Evolutionary conservation across 2,329 filamentous ascomycete species (phyloP), one percentile per base, ranked within the genome.

Genomic region (Fusarium subglutinans): DNA sequence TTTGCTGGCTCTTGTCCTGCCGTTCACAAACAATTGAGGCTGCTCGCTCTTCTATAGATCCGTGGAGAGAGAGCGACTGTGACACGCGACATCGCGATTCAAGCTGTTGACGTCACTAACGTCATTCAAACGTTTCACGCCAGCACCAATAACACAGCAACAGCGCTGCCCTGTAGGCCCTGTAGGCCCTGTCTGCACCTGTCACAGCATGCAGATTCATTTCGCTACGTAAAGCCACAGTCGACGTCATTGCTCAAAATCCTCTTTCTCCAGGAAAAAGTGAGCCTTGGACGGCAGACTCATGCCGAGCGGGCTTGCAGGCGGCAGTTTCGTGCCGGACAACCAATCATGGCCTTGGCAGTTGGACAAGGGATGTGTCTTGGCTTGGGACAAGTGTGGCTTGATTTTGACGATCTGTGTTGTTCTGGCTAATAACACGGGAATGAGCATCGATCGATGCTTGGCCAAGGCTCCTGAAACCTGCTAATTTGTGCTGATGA

Each of bases 311-410:
- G 50, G 71, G 60, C 60, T 64, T 22, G 43, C 37, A 35, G 18
- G 38, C 72, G 72, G 72, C 72, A 75, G 40, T n/a, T 75, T 66
- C 53, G 41, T 75, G 57, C 72, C 72, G 68, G 51, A 35, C 15
- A 15, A 12, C 72, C 72, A 74, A 74, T 75, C 60, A 58, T 15
- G 20, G 13, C 17, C 30, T 11, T 24, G 8, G 5, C 38, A 45
- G 24, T 15, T 24, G 53, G 24, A 30, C 43, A 35, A 47, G 59
- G 64, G 57, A 63, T 44, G 55, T 57, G 59, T 61, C 72, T 74
- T 74, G 72, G 71, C 72, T 62, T 33, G 51, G 47, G 45, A 40
- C 22, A 55, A 28, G 26, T 74, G 70, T 73, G 70, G 70, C 70
- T 73, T 73, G 66, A 63, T 51, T 30, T 26, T 22, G 51, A 45